Base-by-base conservation (phyloP, 192 early-diverging fungal species). In the Coemansia sp. region DNA sequence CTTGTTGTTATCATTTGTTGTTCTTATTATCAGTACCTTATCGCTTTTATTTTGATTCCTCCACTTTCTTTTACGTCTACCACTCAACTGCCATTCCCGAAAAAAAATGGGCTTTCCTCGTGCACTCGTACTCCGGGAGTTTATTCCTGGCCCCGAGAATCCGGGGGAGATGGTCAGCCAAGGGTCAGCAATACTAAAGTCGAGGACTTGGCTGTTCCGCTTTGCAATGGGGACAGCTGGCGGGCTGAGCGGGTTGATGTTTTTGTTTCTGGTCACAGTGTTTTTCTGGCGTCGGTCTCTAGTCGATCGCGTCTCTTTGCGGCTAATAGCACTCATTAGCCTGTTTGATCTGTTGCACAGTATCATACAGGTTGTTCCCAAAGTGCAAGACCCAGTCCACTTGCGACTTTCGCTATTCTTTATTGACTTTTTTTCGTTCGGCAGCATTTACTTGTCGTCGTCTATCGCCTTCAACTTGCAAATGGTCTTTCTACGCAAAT, bases 381-480 rank as follows among this genome's bases (percentile, higher is more conserved):
- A 33, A 7, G 1, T 0, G 1, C 7, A 6, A 13, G 5, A 11
- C 7, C 16, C 23, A 8, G 10, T 18, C 0, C 0, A 23, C 2
- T 65, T 61, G 23, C 69, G 56, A 16, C 10, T 16, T 9, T 7
- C 9, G 9, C 31, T 20, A 1, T 71, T 64, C 14, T 65, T 77
- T 16, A 57, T 65, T 10, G 58, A 77, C 14, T 63, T 59, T 14
- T 66, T 56, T 24, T 63, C 53, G 2, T 66, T 18, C 2, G 21
- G 50, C 6, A 65, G 62, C 42, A 62, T 71, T 8, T 77, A 77
- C 21, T 21, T 77, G 48, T 77, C 74, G 21, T 64, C 69, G 2
- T 57, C 74, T 1, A 71, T 77, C 38, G 74, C 74, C 6, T 77
- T 71, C 38, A 77, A 77, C 38, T 23, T 77, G 50, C 74, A 77